These are phyloP conservation scores for Talaromyces sp. DNA, from an alignment of 2,329 filamentous ascomycete genomes.

Conservation along the genomic window DNA sequence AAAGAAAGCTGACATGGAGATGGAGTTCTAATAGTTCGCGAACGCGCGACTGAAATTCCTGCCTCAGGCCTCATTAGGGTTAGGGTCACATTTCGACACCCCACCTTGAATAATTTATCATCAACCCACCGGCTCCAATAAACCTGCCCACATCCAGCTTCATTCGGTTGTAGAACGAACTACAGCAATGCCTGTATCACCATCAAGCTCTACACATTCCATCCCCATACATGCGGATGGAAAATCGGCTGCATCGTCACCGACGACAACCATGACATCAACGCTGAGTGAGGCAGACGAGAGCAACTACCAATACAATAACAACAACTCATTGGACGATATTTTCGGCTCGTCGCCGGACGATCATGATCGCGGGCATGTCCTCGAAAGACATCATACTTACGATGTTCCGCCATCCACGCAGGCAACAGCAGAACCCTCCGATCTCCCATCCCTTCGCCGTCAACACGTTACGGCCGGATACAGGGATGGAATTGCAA, in stretches of 20 bases:
- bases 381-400: not conserved
- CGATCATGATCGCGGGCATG: not conserved
- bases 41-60: not conserved
- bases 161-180: not conserved
- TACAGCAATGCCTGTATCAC: constrained; percentile 12
- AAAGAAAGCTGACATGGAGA: not conserved
- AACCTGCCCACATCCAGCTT: not conserved
- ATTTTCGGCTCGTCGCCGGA: constrained; percentile 42
- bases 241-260: constrained; percentile 1
- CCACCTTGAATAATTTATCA: constrained; percentile 4
- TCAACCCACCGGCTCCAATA: not conserved
- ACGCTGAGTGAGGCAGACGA: constrained; percentile 15
- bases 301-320: constrained; percentile 32
- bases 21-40: too few species aligned
- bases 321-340: constrained; percentile 34
- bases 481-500: constrained; percentile 81
- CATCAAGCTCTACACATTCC: constrained; percentile 16
- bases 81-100: not conserved
- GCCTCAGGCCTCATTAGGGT: not conserved
- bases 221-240: not conserved
- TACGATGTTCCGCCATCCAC: not conserved
- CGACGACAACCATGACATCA: constrained; percentile 18
- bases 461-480: constrained; percentile 77
- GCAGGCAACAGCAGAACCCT: constrained; percentile 40
- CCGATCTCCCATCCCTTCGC: constrained; percentile 72